Percentiles rank a stretch among this genome's conserved stretches.
Evolutionary conservation across 1,284 basidiomycete species (phyloP).

Genomic region (Rhodotorula sp.): DNA sequence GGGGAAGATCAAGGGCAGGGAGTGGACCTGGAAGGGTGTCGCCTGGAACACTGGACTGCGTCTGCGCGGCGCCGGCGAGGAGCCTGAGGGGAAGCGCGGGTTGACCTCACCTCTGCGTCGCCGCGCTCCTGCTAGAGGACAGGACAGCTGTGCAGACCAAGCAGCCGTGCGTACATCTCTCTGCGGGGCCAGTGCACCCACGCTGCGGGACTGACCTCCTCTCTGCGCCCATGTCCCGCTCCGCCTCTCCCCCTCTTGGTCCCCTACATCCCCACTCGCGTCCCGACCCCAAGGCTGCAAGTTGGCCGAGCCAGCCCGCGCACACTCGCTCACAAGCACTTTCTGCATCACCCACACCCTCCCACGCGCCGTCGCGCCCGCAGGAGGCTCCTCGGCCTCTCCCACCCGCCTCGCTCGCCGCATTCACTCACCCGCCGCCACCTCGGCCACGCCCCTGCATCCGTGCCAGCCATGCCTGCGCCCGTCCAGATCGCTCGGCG

Average conservation of each 20-base stretch:
- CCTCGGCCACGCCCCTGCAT: not conserved
- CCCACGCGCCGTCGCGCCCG: not conserved
- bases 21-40: too few relatives aligned
- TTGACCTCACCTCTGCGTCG: too few relatives aligned
- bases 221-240: not conserved
- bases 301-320: not conserved
- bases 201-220: not conserved
- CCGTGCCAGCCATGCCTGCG: constrained; percentile 21
- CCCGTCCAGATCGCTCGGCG: constrained; percentile 28
- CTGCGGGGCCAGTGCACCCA: not conserved
- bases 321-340: not conserved
- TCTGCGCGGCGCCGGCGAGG: too few relatives aligned
- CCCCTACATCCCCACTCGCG: not conserved
- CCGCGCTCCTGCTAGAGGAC: too few relatives aligned
- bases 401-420: not conserved
- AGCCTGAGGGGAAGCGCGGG: too few relatives aligned
- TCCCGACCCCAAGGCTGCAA: not conserved
- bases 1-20: too few relatives aligned
- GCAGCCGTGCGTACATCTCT: not conserved
- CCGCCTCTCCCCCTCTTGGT: not conserved
- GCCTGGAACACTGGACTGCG: too few relatives aligned
- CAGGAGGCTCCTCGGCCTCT: not conserved
- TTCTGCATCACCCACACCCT: not conserved
- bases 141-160: too few relatives aligned
- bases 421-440: constrained; percentile 2